These are phyloP conservation scores for Aquilaria yunnanensis DNA, from an alignment of 345 rosid genomes.

Conservation along the genomic window DNA sequence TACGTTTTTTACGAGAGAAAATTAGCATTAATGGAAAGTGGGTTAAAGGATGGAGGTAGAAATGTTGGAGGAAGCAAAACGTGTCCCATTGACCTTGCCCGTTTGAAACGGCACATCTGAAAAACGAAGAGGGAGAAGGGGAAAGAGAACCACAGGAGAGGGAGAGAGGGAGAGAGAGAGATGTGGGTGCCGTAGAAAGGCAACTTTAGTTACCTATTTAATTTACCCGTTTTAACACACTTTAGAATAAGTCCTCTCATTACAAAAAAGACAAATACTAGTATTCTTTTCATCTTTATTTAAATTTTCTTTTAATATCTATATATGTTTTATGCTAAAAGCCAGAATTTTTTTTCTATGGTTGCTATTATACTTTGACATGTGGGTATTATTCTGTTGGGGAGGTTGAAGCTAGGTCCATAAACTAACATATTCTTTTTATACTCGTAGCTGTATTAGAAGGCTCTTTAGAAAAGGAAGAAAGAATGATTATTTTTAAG, in stretches of 20 bases:
- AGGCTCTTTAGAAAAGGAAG: no score
- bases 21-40: slow-evolving; percentile 3
- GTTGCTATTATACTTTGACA: no score
- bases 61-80: slow-evolving; percentile 8
- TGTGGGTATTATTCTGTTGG: no score
- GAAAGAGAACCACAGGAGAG: not conserved
- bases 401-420: no score
- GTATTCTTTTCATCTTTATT: no score
- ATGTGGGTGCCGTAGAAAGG: slow-evolving; percentile 27
- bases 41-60: not conserved
- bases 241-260: slow-evolving; percentile 1
- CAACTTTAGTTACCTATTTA: slow-evolving; percentile 10
- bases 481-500: no score
- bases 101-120: slow-evolving; percentile 28
- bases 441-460: no score
- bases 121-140: slow-evolving; percentile 4
- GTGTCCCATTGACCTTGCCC: slow-evolving; percentile 22
- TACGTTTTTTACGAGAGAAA: not conserved
- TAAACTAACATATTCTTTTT: no score
- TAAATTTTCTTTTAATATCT: no score
- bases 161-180: slow-evolving; percentile 8
- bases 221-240: slow-evolving; percentile 1
- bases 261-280: no score
- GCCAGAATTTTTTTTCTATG: no score
- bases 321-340: no score